These are phyloP conservation scores for Plasmodium falciparum DNA, from an alignment of 169 alveolate genomes.

Conservation along the genomic window DNA sequence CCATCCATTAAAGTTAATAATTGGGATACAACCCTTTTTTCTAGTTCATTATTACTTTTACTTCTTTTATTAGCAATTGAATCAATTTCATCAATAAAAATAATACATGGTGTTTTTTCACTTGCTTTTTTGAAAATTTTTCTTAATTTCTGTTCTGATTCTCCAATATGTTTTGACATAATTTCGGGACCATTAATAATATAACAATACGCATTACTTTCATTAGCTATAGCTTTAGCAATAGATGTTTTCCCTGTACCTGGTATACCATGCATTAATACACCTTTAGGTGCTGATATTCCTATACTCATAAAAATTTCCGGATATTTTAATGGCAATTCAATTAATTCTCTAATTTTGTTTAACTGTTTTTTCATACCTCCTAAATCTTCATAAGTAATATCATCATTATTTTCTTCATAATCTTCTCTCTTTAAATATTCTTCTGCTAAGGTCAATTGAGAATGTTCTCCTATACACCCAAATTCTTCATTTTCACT, in stretches of 20 bases:
- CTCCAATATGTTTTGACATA: conserved; percentile 90
- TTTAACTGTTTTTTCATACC: conserved; percentile 85
- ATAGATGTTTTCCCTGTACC: conserved; percentile 90
- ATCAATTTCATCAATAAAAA: conserved; percentile 95
- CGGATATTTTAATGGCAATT: conserved; percentile 87
- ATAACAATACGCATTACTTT: conserved; percentile 85
- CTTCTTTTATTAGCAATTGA: conserved; percentile 92
- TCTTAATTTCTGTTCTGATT: conserved; percentile 90
- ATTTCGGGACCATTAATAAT: conserved; percentile 87
- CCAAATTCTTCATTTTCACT: conserved; percentile 63
- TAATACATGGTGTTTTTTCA: conserved; percentile 85
- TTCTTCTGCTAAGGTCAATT: conserved; percentile 75
- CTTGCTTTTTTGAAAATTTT: conserved; percentile 87
- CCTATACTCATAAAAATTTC: conserved; percentile 88
- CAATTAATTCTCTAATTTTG: conserved; percentile 87
- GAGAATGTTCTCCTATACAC: conserved; percentile 63
- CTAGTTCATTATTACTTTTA: conserved; percentile 83
- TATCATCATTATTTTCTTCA: conserved; percentile 82
- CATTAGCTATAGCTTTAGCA: conserved; percentile 90
- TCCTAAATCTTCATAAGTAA: conserved; percentile 86
- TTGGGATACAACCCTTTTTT: conserved; percentile 88
- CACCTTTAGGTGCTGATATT: conserved; percentile 89
- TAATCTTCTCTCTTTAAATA: conserved; percentile 81
- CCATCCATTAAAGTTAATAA: conserved; percentile 92
- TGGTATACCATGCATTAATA: conserved; percentile 90